Base-by-base conservation (phyloP, 768 basidiomycete genomes). In the Calocybe indica region DNA sequence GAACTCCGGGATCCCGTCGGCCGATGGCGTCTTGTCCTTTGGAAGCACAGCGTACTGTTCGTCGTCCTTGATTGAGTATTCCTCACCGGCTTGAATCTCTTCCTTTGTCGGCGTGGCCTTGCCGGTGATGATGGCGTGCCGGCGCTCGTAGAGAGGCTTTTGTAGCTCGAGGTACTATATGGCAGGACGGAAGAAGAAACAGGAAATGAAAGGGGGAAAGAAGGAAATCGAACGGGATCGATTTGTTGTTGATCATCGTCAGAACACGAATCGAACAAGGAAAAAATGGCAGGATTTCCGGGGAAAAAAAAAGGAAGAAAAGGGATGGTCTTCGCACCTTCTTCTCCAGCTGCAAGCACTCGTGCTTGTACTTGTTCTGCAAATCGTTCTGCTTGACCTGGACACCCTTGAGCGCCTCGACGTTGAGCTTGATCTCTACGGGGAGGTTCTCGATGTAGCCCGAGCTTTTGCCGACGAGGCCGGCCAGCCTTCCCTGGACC, bases 401-500 rank as follows among this genome's bases (percentile, higher is more conserved):
- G 38, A 99, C 77, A 45, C 94, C 95, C 66, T 96, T 95, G 61
- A 99, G 75, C 11, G 83, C 95, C 69, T 94, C 89, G 57, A 99
- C 70, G 58, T 83, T 88, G 66, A 82, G 73, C 70, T 88, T 88
- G 59, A 94, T 82, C 38, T 85, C 81, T 40, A 75, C 68, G 8
- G 93, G 88, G 43, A 98, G 79, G 58, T 74, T 76, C 71, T 97
- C 92, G 71, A 99, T 81, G 71, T 99, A 99, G 10, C 93, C 93
- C 10, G 91, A 94, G 61, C 90, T 91, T 66, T 83, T 85, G 42
- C 95, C 95, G 53, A 97, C 71, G 34, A 99, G 83, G 57, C 75
- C 75, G 33, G 83, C 81, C 52, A 99, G 86, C 66, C 83, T 86
- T 55, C 85, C 85, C 54, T 97, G 92, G 10, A 98, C 92, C 66